Evolutionary conservation across 2,329 filamentous ascomycete species (phyloP).

Genomic region (Fusarium setosum): DNA sequence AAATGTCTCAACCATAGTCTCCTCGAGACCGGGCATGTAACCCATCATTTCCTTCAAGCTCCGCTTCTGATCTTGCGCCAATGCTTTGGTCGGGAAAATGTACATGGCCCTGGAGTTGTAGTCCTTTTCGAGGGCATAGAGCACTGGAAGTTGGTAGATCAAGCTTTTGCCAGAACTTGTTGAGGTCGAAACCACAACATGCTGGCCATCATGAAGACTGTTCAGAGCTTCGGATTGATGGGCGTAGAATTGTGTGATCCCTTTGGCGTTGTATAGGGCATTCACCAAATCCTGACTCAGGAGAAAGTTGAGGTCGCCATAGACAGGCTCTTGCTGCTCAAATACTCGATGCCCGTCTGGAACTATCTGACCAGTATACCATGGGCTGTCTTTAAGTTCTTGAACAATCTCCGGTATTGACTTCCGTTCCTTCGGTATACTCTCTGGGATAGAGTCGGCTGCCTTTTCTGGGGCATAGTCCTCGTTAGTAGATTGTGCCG

Average conservation of each 20-base stretch:
- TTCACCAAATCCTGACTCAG: constrained; percentile 95
- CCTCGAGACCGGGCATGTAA: constrained; percentile 82
- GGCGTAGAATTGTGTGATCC: constrained; percentile 86
- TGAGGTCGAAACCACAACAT: constrained; percentile 94
- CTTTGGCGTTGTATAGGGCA: constrained; percentile 90
- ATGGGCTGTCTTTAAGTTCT: constrained; percentile 83
- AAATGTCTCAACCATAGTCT: constrained; percentile 88
- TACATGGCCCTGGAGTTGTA: constrained; percentile 87
- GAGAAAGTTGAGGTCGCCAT: constrained; percentile 85
- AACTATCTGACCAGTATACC: constrained; percentile 94
- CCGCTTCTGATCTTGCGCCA: constrained; percentile 93
- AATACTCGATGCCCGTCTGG: constrained; percentile 93
- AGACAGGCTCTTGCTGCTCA: constrained; percentile 83
- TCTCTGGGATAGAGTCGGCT: constrained; percentile 67
- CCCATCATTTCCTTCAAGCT: constrained; percentile 87
- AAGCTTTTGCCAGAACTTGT: constrained; percentile 97
- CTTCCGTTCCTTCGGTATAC: constrained; percentile 84
- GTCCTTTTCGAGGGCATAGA: constrained; percentile 87
- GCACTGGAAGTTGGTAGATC: constrained; percentile 96
- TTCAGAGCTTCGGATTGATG: constrained; percentile 97
- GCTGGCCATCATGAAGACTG: constrained; percentile 79
- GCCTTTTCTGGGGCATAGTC: constrained; percentile 44
- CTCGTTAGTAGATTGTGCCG: constrained; percentile 62
- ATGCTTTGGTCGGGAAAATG: constrained; percentile 96
- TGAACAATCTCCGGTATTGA: constrained; percentile 85